Evolutionary conservation across 305 asterid genomes (phyloP).

Genomic region (Fraxinus albicans): DNA sequence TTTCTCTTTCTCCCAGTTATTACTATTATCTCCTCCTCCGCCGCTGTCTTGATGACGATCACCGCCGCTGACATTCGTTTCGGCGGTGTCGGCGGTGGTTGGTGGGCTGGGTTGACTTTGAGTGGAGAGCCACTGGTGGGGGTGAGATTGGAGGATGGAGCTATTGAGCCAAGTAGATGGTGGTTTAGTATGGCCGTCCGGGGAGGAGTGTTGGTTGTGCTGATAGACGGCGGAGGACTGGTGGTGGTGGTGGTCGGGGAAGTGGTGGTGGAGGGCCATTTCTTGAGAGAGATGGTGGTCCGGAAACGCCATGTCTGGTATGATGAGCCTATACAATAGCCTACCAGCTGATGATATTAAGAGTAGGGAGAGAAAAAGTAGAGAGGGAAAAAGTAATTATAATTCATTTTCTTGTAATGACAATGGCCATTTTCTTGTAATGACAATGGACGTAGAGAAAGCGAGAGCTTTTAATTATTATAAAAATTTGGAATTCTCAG

Average conservation of each 20-base stretch:
- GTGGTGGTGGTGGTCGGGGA: conserved; percentile 31
- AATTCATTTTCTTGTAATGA: not conserved
- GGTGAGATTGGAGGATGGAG: conserved; percentile 24
- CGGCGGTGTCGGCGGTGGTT: conserved; percentile 5
- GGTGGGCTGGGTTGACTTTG: conserved; percentile 41
- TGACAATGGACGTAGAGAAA: not conserved
- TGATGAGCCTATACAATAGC: conserved; percentile 7
- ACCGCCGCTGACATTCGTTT: conserved; percentile 26
- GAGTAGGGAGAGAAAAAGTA: not conserved
- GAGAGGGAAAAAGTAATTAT: conserved; percentile 4
- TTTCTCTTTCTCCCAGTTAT: conserved; percentile 57
- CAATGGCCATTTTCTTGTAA: not conserved
- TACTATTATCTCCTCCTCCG: conserved; percentile 22
- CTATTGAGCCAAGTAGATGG: conserved; percentile 38
- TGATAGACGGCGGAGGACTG: conserved; percentile 31
- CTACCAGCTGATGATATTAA: not conserved
- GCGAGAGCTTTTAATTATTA: not conserved
- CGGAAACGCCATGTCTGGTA: conserved; percentile 48
- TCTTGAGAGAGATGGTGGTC: conserved; percentile 49
- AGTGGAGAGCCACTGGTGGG: conserved; percentile 50
- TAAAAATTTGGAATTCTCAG: not conserved
- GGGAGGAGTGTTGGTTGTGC: conserved; percentile 28
- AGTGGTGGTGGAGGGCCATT: conserved; percentile 41
- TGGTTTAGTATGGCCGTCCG: not conserved
- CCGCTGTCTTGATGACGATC: conserved; percentile 33